Percentiles rank a stretch among this genome's conserved stretches.
These are phyloP conservation scores for Neonectria magnoliae DNA, from an alignment of 2,329 filamentous ascomycete species.

Conservation along the genomic window DNA sequence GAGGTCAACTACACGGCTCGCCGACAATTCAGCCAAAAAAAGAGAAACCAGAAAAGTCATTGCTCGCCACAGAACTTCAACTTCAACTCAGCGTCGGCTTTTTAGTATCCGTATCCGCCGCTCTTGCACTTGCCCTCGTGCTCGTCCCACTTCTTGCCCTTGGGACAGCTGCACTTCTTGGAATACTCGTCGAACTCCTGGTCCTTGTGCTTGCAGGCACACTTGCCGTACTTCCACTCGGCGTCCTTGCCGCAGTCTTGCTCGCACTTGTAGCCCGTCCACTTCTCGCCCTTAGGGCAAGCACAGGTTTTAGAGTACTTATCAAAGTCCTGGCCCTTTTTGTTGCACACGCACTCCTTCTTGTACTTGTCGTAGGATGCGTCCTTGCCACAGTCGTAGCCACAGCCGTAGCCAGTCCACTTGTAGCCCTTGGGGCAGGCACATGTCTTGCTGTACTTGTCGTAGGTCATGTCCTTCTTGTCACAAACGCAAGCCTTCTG, in stretches of 20 bases:
- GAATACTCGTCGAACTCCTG: neutral
- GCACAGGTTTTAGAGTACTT: neutral
- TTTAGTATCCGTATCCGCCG: neutral
- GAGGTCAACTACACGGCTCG: neutral
- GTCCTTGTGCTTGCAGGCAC: neutral
- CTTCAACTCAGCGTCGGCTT: neutral
- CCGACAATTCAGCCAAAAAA: neutral
- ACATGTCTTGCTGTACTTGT: neutral
- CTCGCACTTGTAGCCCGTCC: slow-evolving; percentile 10
- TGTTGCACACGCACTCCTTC: slow-evolving; percentile 12
- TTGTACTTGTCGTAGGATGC: neutral
- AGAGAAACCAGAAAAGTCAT: neutral
- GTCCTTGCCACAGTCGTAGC: slow-evolving; percentile 6
- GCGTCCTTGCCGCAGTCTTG: slow-evolving; percentile 10
- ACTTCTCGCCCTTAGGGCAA: slow-evolving; percentile 8
- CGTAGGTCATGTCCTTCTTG: neutral
- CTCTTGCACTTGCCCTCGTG: neutral
- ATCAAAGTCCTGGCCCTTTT: slow-evolving; percentile 1
- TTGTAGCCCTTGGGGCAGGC: neutral
- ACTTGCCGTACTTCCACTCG: neutral
- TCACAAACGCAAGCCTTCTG: neutral
- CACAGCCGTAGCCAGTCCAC: slow-evolving; percentile 5
- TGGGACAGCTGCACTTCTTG: neutral
- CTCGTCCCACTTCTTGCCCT: neutral
- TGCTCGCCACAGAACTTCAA: neutral